phyloP scores from a whole-genome alignment of 176 grass and related monocot genomes.

The Triticum aestivum region IWGSC_CS_RefSeq_v2.1 NC_057809.1:616889081-616889580 shows the following conservation, averaged over 20 bases:
- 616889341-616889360: neutral
- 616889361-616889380: slow-evolving; percentile 16
- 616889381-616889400: neutral
- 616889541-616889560: neutral
- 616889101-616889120: neutral
- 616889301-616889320: slow-evolving; percentile 7
- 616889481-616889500: slow-evolving; percentile 10
- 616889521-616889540: neutral
- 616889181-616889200: slow-evolving; percentile 43
- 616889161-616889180: slow-evolving; percentile 21
- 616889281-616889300: slow-evolving; percentile 25
- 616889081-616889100: neutral
- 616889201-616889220: neutral
- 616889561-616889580: neutral
- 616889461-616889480: neutral
- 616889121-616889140: slow-evolving; percentile 20
- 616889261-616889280: neutral
- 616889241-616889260: slow-evolving; percentile 20
- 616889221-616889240: neutral
- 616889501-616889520: slow-evolving; percentile 6
- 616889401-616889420: slow-evolving; percentile 36
- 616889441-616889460: neutral
- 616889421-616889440: neutral
- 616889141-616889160: slow-evolving; percentile 21
- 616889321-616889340: slow-evolving; percentile 13